These are phyloP conservation scores for Talaromyces sp. DNA, from an alignment of 2,329 filamentous ascomycete genomes.

Conservation along the genomic window DNA sequence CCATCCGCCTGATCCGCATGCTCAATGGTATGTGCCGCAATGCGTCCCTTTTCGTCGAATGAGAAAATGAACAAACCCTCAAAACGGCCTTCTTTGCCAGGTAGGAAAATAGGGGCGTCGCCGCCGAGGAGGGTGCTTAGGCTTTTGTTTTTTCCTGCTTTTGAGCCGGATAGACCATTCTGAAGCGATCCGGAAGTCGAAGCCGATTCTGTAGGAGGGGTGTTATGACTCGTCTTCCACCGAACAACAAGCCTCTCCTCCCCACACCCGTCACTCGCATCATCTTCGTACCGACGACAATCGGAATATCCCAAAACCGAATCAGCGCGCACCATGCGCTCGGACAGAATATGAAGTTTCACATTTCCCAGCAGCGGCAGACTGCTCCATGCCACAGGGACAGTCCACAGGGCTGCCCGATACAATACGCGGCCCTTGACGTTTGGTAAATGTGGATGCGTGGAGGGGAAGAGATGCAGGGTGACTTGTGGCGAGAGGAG, in stretches of 20 bases:
- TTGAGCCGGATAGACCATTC: constrained; percentile 19
- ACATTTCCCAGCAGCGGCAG: constrained; percentile 90
- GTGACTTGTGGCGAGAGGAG: constrained; percentile 61
- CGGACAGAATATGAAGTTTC: constrained; percentile 78
- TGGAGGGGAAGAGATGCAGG: constrained; percentile 63
- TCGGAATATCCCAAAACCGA: constrained; percentile 34
- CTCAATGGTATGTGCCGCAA: constrained; percentile 88
- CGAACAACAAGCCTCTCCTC: constrained; percentile 83
- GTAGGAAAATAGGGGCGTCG: constrained; percentile 47
- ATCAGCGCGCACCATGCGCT: constrained; percentile 71
- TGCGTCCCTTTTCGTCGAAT: constrained; percentile 81
- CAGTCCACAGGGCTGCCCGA: constrained; percentile 90
- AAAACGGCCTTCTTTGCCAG: constrained; percentile 69
- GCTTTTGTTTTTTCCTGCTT: constrained; percentile 36
- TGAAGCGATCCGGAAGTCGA: not conserved
- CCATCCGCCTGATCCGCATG: constrained; percentile 79
- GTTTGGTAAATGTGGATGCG: constrained; percentile 68
- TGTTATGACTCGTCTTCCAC: constrained; percentile 66
- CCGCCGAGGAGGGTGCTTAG: constrained; percentile 51
- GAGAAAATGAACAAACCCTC: constrained; percentile 92
- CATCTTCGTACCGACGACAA: constrained; percentile 13
- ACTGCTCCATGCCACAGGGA: constrained; percentile 91
- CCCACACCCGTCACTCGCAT: constrained; percentile 28
- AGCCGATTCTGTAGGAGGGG: not conserved
- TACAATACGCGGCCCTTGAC: constrained; percentile 89